Percentiles rank a stretch among this genome's conserved stretches.
Evolutionary conservation across 305 asterid species (phyloP).

Genomic region (Fraxinus ornus): DNA sequence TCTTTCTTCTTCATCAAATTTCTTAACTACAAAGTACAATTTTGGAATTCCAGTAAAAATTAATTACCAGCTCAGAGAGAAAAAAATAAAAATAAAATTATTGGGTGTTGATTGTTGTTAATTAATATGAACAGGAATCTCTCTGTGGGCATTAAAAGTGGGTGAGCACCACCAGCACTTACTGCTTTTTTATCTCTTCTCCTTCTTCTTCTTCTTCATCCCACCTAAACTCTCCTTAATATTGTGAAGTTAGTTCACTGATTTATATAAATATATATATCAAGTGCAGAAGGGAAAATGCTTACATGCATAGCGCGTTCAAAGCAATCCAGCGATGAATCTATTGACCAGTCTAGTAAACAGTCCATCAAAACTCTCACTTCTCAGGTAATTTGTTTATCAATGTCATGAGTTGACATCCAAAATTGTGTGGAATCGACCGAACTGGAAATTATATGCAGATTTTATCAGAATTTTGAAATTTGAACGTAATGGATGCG

Average conservation of each 20-base stretch:
- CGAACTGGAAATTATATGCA: not conserved
- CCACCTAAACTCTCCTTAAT: not conserved
- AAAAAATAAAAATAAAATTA: not conserved
- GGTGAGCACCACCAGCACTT: conserved; percentile 15
- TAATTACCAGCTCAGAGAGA: not conserved
- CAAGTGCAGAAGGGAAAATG: conserved; percentile 24
- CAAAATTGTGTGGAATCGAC: not conserved
- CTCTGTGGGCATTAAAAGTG: conserved; percentile 34
- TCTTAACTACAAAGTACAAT: conserved; percentile 24
- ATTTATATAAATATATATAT: not conserved
- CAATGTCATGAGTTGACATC: not conserved
- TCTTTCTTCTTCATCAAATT: not conserved
- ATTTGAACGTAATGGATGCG: not conserved
- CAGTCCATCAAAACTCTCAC: conserved; percentile 39
- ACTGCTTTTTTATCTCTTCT: not conserved
- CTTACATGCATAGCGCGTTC: conserved; percentile 50
- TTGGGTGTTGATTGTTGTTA: not conserved
- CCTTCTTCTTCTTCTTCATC: not conserved
- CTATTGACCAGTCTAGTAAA: conserved; percentile 29
- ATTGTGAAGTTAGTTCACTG: not conserved
- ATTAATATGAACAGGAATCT: conserved; percentile 32
- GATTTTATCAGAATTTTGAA: not conserved
- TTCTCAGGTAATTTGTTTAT: conserved; percentile 35
- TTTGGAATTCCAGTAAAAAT: not conserved
- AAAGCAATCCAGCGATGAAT: conserved; percentile 37